Conservation (phyloP, 495 filamentous ascomycete genomes). For the Hypoxylon fuscum region DNA sequence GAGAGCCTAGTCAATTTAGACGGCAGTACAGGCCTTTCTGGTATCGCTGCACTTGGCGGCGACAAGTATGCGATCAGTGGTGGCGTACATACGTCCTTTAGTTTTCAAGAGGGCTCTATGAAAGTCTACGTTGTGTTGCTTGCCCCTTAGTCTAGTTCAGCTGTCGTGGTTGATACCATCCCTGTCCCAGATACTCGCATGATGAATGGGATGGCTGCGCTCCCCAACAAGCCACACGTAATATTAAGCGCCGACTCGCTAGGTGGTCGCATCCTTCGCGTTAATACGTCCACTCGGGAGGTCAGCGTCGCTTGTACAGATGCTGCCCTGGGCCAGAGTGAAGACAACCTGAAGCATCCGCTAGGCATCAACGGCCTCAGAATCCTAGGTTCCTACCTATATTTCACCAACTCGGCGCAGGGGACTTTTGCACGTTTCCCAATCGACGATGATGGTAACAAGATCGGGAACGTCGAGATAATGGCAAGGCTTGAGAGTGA, state of each 20-base stretch:
- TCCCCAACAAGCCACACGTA: neutral
- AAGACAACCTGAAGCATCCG: slow-evolving; percentile 2
- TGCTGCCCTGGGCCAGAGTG: neutral
- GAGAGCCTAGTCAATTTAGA: neutral
- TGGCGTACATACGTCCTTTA: neutral
- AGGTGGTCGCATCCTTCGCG: neutral
- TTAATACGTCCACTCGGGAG: neutral
- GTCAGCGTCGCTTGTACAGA: neutral
- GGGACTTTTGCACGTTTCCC: slow-evolving; percentile 45
- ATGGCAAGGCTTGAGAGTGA: neutral
- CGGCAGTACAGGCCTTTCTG: neutral
- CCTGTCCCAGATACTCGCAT: neutral
- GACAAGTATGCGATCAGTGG: neutral
- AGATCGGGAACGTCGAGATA: slow-evolving; percentile 14
- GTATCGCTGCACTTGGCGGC: neutral
- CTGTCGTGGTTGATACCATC: neutral
- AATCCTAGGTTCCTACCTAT: slow-evolving; percentile 40
- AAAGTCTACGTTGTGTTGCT: neutral
- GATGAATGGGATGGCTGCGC: neutral
- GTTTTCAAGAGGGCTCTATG: neutral
- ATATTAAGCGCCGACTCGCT: neutral
- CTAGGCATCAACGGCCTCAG: slow-evolving; percentile 53
- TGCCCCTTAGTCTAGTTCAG: neutral
- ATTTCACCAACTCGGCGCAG: slow-evolving; percentile 53
- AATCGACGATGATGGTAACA: slow-evolving; percentile 40